phyloP scores from a whole-genome alignment of 768 basidiomycete genomes.

The Trametes gibbosa region DNA sequence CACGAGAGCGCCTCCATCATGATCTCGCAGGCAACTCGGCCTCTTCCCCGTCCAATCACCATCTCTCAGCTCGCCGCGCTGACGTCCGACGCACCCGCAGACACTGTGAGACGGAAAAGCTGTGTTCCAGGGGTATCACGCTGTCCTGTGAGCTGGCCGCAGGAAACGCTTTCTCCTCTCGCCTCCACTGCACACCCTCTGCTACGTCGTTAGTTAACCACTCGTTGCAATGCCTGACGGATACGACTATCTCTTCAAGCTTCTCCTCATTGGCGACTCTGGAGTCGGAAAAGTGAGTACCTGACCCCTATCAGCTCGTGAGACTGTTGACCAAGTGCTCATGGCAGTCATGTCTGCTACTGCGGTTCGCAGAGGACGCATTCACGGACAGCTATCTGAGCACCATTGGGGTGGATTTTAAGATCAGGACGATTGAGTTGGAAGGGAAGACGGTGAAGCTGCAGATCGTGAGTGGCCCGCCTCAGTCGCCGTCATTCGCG shows the following conservation, averaged over 20 bases:
- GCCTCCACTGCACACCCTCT: background rate
- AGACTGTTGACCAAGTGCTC: background rate
- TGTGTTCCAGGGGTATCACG: background rate
- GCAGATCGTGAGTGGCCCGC: conserved; percentile 77
- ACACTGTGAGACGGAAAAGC: background rate
- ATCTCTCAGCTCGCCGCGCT: background rate
- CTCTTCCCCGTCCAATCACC: conserved; percentile 1
- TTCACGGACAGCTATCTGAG: conserved; percentile 98
- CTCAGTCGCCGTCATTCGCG: background rate
- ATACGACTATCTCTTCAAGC: conserved; percentile 95
- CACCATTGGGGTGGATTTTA: conserved; percentile 98
- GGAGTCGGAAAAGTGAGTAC: conserved; percentile 84
- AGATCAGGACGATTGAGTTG: conserved; percentile 97
- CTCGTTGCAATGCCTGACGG: conserved; percentile 52
- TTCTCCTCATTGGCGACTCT: conserved; percentile 90
- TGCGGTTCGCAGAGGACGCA: conserved; percentile 93
- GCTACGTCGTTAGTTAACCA: background rate
- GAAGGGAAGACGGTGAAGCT: conserved; percentile 98
- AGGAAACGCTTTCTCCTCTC: background rate
- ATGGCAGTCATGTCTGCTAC: conserved; percentile 82
- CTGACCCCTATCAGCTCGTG: conserved; percentile 1
- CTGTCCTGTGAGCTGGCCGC: background rate
- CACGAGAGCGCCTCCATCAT: conserved; percentile 10
- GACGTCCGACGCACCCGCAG: background rate
- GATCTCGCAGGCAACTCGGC: background rate